Evolutionary conservation across 805 yeast species (phyloP), one percentile per base, ranked within the genome.

Genomic region (Metschnikowia aberdeeniae): DNA sequence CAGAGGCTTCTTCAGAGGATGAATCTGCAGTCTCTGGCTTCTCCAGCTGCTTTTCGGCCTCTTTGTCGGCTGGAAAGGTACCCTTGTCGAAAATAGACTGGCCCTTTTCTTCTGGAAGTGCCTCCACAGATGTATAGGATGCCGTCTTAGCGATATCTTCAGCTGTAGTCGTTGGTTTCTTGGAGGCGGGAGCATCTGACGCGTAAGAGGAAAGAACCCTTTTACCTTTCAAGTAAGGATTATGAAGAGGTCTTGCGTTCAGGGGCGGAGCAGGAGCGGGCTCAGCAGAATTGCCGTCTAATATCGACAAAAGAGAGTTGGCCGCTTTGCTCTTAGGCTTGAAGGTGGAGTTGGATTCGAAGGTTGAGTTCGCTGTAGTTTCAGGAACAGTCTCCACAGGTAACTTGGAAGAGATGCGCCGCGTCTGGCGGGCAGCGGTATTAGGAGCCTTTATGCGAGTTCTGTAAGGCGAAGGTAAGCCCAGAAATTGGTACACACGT

Each of bases 301-400:
- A 57, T 35, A 69, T 63, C 3, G 80, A 73, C 35, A 77, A 56
- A 39, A 77, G 60, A 1, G 81, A 73, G 42, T 75, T 63, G 1
- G 82, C 82, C 0, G 81, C 72, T 30, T 66, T 68, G 49, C 78
- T 75, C 43, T 72, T 44, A 46, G 63, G 66, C 48, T 64, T 63
- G 41, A 53, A 46, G 13, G 38, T 32, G 10, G 44, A 20, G 3
- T 42, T 13, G 19, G 47, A 5, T 19, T 34, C 48, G 19, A 36
- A 26, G 22, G 50, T 28, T 13, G 49, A 17, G 19, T 28, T 34
- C 4, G 49, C 38, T 4, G 45, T 27, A 6, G 46, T 4, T 7
- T 42, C 41, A 32, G 29, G 24, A 24, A 35, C 30, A 24, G 41
- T 35, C 8, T 34, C 35, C 32, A 34, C 34, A 22, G 42, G 13